Base-by-base conservation (phyloP, 116 monocot species). In the Cymodocea nodosa region DNA sequence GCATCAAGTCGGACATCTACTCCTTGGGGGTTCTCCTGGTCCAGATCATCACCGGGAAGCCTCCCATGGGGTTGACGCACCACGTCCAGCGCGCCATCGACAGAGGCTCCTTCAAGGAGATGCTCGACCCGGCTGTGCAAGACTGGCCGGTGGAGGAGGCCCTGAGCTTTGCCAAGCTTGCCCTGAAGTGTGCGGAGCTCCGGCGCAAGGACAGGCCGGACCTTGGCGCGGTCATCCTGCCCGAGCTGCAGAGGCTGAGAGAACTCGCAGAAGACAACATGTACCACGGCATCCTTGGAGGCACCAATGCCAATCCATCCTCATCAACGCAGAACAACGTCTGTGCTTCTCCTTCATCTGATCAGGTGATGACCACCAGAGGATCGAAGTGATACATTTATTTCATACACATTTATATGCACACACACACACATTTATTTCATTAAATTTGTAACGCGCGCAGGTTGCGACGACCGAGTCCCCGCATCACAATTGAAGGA, bases 71-170 rank as follows among this genome's bases (percentile, higher is more conserved):
- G 14, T 15, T 67, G n/a, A 67, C 67, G n/a, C 55, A 53, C 53
- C 54, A 67, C 35, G 67, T 67, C 12, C 54, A 7, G 11, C 23
- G 54, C 4, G 67, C 67, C 12, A 67, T 67, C 12, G 54, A 67
- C 23, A 16, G 54, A 5, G 69, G 69, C 14, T 14, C 35, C 1
- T 55, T 69, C 23, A 35, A 58, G 36, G 23, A 44, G 20, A 49
- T 69, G 58, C 58, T 69, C 6, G 69, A 69, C 22, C 44, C 56
- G 19, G 36, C 19, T 0, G 57, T 69, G n/a, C n/a, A 44, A 3
- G 69, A 69, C 35, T 69, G 69, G 69, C 58, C 69, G 18, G 69
- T 69, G 6, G 57, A 48, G 44, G 69, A 69, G 40, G 69, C 69
- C 7, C 23, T 59, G 23, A 5, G 4, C 20, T 69, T 69, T 40